Percentiles rank a stretch among this genome's conserved stretches.
Evolutionary conservation across 805 yeast genomes (phyloP).

Genomic region (Lachancea cidri): DNA sequence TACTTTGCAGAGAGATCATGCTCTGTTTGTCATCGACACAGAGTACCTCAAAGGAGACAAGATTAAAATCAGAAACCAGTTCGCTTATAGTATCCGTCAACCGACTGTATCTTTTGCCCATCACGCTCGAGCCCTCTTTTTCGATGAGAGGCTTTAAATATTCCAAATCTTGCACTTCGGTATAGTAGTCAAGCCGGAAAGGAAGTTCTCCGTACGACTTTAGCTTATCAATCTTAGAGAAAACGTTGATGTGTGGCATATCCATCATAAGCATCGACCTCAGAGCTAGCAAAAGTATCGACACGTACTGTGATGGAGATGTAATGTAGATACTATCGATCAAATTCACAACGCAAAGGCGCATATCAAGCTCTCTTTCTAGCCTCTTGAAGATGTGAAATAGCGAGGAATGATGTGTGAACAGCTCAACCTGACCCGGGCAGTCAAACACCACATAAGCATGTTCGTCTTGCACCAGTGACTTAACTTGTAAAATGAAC

Average conservation of each 20-base stretch:
- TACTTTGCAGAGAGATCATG: slow-evolving; percentile 75
- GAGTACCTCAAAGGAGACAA: slow-evolving; percentile 84
- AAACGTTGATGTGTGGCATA: slow-evolving; percentile 87
- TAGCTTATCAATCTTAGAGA: slow-evolving; percentile 84
- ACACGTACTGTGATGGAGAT: slow-evolving; percentile 83
- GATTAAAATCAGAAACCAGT: slow-evolving; percentile 76
- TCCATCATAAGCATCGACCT: slow-evolving; percentile 92
- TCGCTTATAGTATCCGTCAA: slow-evolving; percentile 78
- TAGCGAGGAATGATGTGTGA: slow-evolving; percentile 81
- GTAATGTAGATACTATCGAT: slow-evolving; percentile 80
- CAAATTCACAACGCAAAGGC: slow-evolving; percentile 80
- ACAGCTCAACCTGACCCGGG: slow-evolving; percentile 95
- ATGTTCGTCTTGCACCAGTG: slow-evolving; percentile 49
- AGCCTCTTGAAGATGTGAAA: slow-evolving; percentile 60
- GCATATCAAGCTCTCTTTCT: slow-evolving; percentile 57
- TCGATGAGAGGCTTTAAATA: slow-evolving; percentile 63
- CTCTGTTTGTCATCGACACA: slow-evolving; percentile 87
- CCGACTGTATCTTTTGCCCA: slow-evolving; percentile 56
- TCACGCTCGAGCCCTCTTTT: slow-evolving; percentile 62
- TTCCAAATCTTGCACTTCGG: slow-evolving; percentile 83
- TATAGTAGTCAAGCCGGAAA: slow-evolving; percentile 76
- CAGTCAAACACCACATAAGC: slow-evolving; percentile 79
- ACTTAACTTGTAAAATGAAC: slow-evolving; percentile 51
- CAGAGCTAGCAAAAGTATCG: slow-evolving; percentile 71
- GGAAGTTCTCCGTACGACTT: slow-evolving; percentile 76